phyloP scores from a whole-genome alignment of 495 filamentous ascomycete species.

The Cercophora newfieldiana region DNA sequence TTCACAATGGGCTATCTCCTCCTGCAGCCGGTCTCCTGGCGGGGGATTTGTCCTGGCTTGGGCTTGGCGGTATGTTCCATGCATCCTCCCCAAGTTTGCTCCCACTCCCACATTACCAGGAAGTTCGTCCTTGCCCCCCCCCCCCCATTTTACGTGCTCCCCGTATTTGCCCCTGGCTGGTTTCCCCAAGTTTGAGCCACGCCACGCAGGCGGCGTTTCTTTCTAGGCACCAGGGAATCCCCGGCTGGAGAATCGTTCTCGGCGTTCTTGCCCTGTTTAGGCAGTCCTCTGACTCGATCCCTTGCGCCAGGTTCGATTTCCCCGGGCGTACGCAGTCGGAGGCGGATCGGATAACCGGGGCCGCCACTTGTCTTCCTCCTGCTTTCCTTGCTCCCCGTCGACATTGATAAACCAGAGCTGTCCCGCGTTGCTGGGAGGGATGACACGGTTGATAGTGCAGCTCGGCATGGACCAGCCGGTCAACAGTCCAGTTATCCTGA shows the following conservation, averaged over 20 bases:
- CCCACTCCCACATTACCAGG: conserved; percentile 11
- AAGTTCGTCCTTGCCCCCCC: too few relatives aligned
- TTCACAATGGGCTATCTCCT: conserved; percentile 6
- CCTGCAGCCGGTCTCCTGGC: too few relatives aligned
- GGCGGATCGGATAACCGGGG: background rate
- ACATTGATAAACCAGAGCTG: conserved; percentile 2
- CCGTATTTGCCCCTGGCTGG: too few relatives aligned
- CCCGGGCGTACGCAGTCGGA: background rate
- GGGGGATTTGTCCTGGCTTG: too few relatives aligned
- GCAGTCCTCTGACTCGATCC: conserved; percentile 7
- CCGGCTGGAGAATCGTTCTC: conserved; percentile 2
- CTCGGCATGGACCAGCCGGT: conserved; percentile 9
- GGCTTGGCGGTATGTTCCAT: conserved; percentile 13
- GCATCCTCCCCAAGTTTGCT: conserved; percentile 6
- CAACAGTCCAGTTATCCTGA: background rate
- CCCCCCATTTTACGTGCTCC: too few relatives aligned
- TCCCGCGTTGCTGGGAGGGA: conserved; percentile 7
- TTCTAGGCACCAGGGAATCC: background rate
- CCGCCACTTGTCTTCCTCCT: background rate
- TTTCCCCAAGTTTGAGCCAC: too few relatives aligned
- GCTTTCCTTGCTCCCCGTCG: background rate
- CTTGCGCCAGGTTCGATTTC: background rate
- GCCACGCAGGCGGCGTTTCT: background rate
- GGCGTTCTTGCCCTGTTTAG: conserved; percentile 10
- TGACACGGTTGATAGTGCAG: conserved; percentile 2